phyloP scores from a whole-genome alignment of 2,329 filamentous ascomycete species.

The Aspergillus pseudoviridinutans region DNA sequence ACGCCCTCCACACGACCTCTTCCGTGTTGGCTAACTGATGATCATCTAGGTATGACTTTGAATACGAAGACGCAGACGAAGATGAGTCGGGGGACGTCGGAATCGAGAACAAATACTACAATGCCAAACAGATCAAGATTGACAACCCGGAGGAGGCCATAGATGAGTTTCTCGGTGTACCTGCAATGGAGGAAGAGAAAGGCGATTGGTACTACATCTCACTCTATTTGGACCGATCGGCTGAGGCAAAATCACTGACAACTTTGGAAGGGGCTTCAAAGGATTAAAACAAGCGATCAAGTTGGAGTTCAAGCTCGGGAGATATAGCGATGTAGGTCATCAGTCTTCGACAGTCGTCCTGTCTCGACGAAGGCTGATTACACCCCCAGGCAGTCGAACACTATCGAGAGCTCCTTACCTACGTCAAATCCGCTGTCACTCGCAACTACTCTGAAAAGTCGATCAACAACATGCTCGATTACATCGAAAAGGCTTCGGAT shows the following conservation, averaged over 20 bases:
- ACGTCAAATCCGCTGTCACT: conserved; percentile 94
- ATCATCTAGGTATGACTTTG: conserved; percentile 74
- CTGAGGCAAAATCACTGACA: conserved; percentile 18
- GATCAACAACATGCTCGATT: conserved; percentile 99
- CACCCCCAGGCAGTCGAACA: conserved; percentile 72
- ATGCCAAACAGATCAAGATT: conserved; percentile 92
- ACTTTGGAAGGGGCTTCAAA: conserved; percentile 72
- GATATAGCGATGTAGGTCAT: conserved; percentile 68
- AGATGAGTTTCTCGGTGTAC: conserved; percentile 86
- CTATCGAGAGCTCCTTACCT: conserved; percentile 91
- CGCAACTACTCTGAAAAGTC: conserved; percentile 99
- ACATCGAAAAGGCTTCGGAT: conserved; percentile 86
- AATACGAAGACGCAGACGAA: conserved; percentile 92
- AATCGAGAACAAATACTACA: conserved; percentile 99
- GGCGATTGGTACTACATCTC: conserved; percentile 68
- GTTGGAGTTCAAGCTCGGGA: conserved; percentile 86
- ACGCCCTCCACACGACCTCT: not conserved
- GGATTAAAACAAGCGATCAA: conserved; percentile 97
- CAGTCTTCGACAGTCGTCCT: not conserved
- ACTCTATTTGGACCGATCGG: not conserved
- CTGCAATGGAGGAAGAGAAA: conserved; percentile 80
- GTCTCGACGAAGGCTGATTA: conserved; percentile 1
- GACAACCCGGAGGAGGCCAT: conserved; percentile 85
- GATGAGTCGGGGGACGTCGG: conserved; percentile 85
- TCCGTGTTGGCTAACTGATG: conserved; percentile 20